These are phyloP conservation scores for Penicillium sp. DNA, from an alignment of 2,329 filamentous ascomycete genomes.

Conservation along the genomic window DNA sequence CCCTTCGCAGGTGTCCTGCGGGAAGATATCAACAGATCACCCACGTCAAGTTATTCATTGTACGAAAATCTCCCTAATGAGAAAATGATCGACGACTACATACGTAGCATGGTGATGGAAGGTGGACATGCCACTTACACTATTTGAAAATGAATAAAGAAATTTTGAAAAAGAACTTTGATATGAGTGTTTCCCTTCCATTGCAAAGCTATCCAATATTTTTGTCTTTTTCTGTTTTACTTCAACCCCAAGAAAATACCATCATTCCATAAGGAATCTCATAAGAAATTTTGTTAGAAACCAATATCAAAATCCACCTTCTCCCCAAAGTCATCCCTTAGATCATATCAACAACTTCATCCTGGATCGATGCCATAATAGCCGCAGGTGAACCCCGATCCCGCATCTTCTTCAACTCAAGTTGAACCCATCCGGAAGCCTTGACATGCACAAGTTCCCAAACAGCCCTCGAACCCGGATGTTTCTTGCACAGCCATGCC, in stretches of 20 bases:
- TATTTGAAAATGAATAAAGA: too few relatives aligned
- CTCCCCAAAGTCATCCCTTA: neutral
- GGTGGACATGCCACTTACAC: too few relatives aligned
- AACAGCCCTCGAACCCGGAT: neutral
- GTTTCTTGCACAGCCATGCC: conserved; percentile 8
- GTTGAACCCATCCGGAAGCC: conserved; percentile 14
- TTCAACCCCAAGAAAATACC: neutral
- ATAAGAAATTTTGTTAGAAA: neutral
- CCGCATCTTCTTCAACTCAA: neutral
- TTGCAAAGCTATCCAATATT: neutral
- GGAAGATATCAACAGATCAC: too few relatives aligned
- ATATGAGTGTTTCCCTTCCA: neutral
- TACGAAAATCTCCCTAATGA: too few relatives aligned
- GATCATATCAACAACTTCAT: neutral
- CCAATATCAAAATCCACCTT: neutral
- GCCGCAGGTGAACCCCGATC: neutral
- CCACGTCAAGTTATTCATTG: too few relatives aligned
- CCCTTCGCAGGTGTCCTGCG: too few relatives aligned
- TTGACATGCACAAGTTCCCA: conserved; percentile 22
- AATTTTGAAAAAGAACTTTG: too few relatives aligned
- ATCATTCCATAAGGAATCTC: neutral
- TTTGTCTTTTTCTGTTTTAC: neutral
- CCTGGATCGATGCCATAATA: neutral
- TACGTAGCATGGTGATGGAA: too few relatives aligned
- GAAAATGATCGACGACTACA: too few relatives aligned